A percentile compares a stretch with the other conserved stretches of the same genome.
Conservation (phyloP, 2,329 filamentous ascomycete genomes). For the Calonectria hawksworthii region DNA sequence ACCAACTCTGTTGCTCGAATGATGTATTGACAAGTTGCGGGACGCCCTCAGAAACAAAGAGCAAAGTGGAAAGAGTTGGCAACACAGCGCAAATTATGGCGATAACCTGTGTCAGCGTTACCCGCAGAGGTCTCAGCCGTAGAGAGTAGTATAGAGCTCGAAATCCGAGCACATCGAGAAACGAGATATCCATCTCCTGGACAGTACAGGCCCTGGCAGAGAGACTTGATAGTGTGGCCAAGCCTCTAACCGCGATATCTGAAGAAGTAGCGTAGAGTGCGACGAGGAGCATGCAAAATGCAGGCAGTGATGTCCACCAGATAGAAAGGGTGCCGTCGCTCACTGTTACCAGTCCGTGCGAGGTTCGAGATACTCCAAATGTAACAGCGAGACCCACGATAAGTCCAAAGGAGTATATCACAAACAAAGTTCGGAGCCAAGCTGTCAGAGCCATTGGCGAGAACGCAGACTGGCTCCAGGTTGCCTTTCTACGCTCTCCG, state of each 20-base stretch:
- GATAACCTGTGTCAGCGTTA: neutral
- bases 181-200: neutral
- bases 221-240: neutral
- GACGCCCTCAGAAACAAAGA: neutral
- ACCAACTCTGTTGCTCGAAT: neutral
- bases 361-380: neutral
- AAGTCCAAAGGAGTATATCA: neutral
- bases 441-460: neutral
- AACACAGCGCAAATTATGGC: neutral
- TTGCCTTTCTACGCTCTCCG: neutral
- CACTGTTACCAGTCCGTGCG: neutral
- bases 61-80: neutral
- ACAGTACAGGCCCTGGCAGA: neutral
- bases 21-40: neutral
- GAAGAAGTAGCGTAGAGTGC: neutral
- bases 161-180: neutral
- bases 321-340: neutral
- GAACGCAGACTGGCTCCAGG: neutral
- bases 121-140: neutral
- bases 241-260: neutral
- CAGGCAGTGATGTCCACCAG: neutral
- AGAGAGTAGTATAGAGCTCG: neutral
- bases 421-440: neutral
- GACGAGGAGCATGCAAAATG: neutral
- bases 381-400: neutral